These are phyloP conservation scores for Tillandsia leiboldiana DNA, from an alignment of 176 grass and related monocot species.

Conservation along the genomic window DNA sequence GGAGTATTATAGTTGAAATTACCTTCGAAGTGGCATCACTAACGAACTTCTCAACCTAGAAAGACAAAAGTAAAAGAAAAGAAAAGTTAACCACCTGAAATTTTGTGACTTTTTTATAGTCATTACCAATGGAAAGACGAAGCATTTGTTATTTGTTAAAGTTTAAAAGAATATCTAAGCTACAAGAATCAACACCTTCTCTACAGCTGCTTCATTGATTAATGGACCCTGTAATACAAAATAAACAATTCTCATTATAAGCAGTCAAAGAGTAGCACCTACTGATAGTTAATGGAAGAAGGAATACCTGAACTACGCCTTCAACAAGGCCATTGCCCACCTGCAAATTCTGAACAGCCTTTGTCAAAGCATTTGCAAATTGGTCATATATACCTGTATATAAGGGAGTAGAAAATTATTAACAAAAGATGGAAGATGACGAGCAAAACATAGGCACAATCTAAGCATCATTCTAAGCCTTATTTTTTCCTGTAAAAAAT, in stretches of 20 bases:
- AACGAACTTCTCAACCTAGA: conserved; percentile 83
- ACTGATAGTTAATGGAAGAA: not conserved
- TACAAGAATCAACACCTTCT: conserved; percentile 43
- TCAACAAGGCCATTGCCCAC: conserved; percentile 89
- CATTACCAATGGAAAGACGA: not conserved
- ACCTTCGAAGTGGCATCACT: conserved; percentile 83
- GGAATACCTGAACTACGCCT: conserved; percentile 56
- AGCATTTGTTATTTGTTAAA: conserved; percentile 5
- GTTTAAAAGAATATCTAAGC: not conserved
- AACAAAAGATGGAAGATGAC: conserved; percentile 7
- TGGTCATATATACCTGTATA: conserved; percentile 79
- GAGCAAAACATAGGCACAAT: not conserved
- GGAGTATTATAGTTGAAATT: conserved; percentile 6
- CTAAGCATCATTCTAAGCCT: not conserved
- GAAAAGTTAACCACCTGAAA: not conserved
- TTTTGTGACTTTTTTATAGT: not conserved
- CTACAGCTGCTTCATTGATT: conserved; percentile 81
- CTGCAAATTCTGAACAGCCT: conserved; percentile 85
- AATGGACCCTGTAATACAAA: conserved; percentile 70
- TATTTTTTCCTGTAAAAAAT: no score
- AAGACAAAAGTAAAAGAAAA: conserved; percentile 20
- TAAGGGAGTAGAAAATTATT: conserved; percentile 9
- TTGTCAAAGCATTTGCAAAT: conserved; percentile 83
- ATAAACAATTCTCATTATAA: conserved; percentile 13
- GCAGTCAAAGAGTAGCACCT: not conserved